Percentiles rank a stretch among this genome's conserved stretches.
These are phyloP conservation scores for Sclerotinia sclerotiorum DNA, from an alignment of 2,329 filamentous ascomycete genomes.

Conservation along the genomic window DNA sequence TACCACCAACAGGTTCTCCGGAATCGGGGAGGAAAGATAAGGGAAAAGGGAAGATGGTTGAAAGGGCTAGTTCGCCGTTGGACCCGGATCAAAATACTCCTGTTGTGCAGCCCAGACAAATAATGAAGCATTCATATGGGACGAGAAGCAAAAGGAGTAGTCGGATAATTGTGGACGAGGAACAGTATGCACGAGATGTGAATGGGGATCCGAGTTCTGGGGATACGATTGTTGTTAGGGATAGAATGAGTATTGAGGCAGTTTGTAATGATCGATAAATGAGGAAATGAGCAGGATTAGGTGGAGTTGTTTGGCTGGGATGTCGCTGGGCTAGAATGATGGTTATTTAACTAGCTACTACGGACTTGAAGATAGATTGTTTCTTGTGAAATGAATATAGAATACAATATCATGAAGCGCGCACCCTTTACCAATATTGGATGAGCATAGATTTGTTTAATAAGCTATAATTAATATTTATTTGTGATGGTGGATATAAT, in stretches of 20 bases:
- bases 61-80: background rate
- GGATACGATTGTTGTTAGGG: conserved; percentile 12
- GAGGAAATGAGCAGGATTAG: too few species aligned
- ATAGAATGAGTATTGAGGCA: conserved; percentile 21
- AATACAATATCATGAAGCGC: conserved; percentile 6
- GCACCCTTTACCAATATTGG: background rate
- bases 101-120: background rate
- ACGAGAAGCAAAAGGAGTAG: conserved; percentile 13
- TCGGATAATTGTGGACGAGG: background rate
- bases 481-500: background rate
- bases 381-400: background rate
- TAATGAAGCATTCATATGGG: conserved; percentile 14
- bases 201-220: background rate
- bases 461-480: background rate
- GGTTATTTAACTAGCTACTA: background rate
- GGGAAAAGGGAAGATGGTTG: conserved; percentile 12
- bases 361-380: background rate
- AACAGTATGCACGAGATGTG: background rate
- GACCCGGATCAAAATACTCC: background rate
- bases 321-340: background rate
- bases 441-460: background rate
- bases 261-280: conserved; percentile 23
- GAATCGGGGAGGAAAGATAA: conserved; percentile 10
- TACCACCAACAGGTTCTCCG: conserved; percentile 17
- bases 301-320: background rate